phyloP scores from a whole-genome alignment of 306 rosid species.

The Amphicarpaea edgeworthii region DNA sequence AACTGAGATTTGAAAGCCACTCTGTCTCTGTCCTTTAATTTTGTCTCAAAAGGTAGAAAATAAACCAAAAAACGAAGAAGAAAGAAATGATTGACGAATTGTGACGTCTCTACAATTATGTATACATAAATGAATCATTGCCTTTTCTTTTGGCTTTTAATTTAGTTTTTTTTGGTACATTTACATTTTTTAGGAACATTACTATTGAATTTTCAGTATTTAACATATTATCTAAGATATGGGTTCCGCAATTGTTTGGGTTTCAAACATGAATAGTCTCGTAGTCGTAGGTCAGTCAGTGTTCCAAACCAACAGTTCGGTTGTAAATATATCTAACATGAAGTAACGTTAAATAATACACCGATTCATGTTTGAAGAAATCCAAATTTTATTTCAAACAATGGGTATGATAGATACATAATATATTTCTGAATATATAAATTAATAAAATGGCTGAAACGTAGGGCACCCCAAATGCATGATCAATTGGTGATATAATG shows the following conservation, averaged over 20 bases:
- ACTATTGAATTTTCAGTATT: not conserved
- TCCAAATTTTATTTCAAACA: no score
- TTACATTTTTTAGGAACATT: no score
- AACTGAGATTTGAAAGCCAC: not conserved
- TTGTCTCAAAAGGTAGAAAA: not conserved
- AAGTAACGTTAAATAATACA: not conserved
- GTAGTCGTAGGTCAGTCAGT: no score
- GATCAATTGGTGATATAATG: constrained; percentile 20
- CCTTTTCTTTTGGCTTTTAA: not conserved
- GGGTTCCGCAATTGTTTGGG: no score
- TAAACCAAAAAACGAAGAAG: not conserved
- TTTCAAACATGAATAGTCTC: no score
- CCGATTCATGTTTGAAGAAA: not conserved
- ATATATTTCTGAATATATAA: not conserved
- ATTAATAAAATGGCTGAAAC: not conserved
- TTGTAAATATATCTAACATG: no score
- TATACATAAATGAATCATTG: not conserved
- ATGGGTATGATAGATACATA: not conserved
- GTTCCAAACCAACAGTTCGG: not conserved
- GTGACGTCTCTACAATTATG: not conserved
- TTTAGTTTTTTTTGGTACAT: not conserved
- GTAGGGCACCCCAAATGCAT: constrained; percentile 28
- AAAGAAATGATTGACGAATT: not conserved
- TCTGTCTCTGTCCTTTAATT: not conserved
- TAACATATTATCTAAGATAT: not conserved